Conservation (phyloP, 352 stramenopile species). For the Phytophthora ohioensis region DNA sequence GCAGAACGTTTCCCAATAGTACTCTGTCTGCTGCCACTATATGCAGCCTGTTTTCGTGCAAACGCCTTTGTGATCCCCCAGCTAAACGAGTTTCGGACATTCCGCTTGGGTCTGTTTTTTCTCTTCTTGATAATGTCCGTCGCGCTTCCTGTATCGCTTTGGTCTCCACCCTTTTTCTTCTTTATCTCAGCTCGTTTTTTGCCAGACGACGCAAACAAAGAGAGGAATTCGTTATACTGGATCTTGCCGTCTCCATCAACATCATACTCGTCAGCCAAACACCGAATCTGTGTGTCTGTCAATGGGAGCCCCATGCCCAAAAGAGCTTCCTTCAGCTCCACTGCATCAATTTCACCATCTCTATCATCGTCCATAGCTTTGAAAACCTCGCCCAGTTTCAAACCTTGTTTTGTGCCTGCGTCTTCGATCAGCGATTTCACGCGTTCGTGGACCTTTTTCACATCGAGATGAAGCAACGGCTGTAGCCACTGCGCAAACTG, state of each 20-base stretch:
- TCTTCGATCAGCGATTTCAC: slow-evolving; percentile 57
- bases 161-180: slow-evolving; percentile 25
- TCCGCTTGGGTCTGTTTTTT: slow-evolving; percentile 47
- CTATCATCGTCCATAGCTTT: slow-evolving; percentile 65
- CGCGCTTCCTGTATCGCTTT: slow-evolving; percentile 31
- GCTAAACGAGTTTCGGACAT: slow-evolving; percentile 73
- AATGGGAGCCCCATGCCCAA: slow-evolving; percentile 72
- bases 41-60: slow-evolving; percentile 55
- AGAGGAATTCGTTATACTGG: slow-evolving; percentile 68
- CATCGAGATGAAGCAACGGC: slow-evolving; percentile 67
- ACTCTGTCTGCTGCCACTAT: slow-evolving; percentile 15
- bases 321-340: slow-evolving; percentile 66
- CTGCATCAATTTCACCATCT: slow-evolving; percentile 59
- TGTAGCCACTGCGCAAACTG: slow-evolving; percentile 79
- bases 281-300: slow-evolving; percentile 70
- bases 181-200: slow-evolving; percentile 23
- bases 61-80: slow-evolving; percentile 81
- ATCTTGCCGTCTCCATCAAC: slow-evolving; percentile 67
- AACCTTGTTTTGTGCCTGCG: slow-evolving; percentile 47
- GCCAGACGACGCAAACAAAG: slow-evolving; percentile 43
- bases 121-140: slow-evolving; percentile 21
- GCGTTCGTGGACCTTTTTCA: slow-evolving; percentile 57
- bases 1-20: slow-evolving; percentile 1
- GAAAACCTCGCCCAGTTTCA: slow-evolving; percentile 67
- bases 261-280: slow-evolving; percentile 74